phyloP scores from a whole-genome alignment of 495 filamentous ascomycete species.

The Penicillium taxi region DNA sequence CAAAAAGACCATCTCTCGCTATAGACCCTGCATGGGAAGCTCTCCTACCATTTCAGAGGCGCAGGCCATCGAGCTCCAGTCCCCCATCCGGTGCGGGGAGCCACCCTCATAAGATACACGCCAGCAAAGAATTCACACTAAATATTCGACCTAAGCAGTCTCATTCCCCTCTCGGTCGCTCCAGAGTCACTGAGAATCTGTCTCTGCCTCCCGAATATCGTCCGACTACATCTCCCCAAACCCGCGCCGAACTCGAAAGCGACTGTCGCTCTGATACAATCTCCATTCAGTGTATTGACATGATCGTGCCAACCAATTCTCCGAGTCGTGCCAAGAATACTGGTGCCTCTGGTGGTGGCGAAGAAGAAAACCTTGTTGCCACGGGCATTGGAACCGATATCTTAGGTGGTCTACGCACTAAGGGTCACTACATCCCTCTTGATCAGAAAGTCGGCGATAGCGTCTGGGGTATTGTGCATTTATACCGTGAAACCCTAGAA shows the following conservation, averaged over 20 bases:
- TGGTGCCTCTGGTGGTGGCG: conserved; percentile 1
- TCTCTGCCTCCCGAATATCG: conserved; percentile 1
- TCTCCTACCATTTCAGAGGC: neutral
- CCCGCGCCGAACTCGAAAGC: too few species aligned
- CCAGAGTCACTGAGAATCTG: conserved; percentile 1
- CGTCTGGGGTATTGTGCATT: conserved; percentile 87
- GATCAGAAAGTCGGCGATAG: conserved; percentile 71
- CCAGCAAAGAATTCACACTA: neutral
- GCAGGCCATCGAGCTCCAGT: neutral
- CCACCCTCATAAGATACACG: neutral
- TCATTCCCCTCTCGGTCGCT: too few species aligned
- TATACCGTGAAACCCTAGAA: conserved; percentile 81
- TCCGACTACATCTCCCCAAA: too few species aligned
- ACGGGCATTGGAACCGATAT: conserved; percentile 45
- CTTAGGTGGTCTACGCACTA: conserved; percentile 54
- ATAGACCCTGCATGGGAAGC: neutral
- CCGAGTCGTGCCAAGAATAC: conserved; percentile 10
- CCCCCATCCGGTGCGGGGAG: neutral
- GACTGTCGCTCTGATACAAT: conserved; percentile 62
- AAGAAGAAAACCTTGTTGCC: conserved; percentile 30
- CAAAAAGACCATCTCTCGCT: neutral
- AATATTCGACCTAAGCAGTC: too few species aligned
- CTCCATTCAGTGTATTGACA: conserved; percentile 60
- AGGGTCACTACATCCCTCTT: conserved; percentile 69
- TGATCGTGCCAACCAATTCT: conserved; percentile 36